Percentiles rank a stretch among this genome's conserved stretches.
phyloP scores from a whole-genome alignment of 805 yeast species.

The Candida hungchunana region DNA sequence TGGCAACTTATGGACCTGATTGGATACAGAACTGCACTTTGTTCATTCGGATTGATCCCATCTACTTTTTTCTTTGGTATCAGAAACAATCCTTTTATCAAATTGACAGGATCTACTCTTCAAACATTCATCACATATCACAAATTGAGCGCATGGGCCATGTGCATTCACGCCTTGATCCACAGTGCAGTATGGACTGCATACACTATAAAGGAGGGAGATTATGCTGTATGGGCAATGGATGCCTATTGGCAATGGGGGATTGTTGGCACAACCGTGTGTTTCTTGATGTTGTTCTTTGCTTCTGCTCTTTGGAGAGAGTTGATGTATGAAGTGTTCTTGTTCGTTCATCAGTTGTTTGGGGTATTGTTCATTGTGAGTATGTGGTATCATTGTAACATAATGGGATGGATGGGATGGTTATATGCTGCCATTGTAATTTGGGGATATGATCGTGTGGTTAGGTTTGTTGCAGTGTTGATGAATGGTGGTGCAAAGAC shows the following conservation, averaged over 20 bases:
- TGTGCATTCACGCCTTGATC: conserved; percentile 44
- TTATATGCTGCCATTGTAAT: conserved; percentile 52
- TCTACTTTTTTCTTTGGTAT: conserved; percentile 60
- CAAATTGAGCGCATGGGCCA: conserved; percentile 57
- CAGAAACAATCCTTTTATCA: conserved; percentile 64
- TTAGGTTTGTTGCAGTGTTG: conserved; percentile 50
- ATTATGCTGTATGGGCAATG: conserved; percentile 37
- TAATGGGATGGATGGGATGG: conserved; percentile 47
- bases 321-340: conserved; percentile 55
- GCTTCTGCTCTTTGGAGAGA: conserved; percentile 49
- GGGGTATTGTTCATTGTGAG: conserved; percentile 50
- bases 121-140: conserved; percentile 61
- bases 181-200: conserved; percentile 57
- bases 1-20: conserved; percentile 34
- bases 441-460: conserved; percentile 66
- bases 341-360: conserved; percentile 51
- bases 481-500: conserved; percentile 56
- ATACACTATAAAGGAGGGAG: conserved; percentile 39
- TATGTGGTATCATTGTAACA: conserved; percentile 57
- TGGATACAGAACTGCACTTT: conserved; percentile 51
- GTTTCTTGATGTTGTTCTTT: conserved; percentile 43
- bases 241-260: conserved; percentile 47
- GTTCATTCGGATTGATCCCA: conserved; percentile 53
- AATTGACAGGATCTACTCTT: conserved; percentile 53
- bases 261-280: conserved; percentile 40